Percentiles rank a stretch among this genome's conserved stretches.
These are phyloP conservation scores for Glaciozyma antarctica DNA, from an alignment of 768 basidiomycete genomes.

Conservation along the genomic window DNA sequence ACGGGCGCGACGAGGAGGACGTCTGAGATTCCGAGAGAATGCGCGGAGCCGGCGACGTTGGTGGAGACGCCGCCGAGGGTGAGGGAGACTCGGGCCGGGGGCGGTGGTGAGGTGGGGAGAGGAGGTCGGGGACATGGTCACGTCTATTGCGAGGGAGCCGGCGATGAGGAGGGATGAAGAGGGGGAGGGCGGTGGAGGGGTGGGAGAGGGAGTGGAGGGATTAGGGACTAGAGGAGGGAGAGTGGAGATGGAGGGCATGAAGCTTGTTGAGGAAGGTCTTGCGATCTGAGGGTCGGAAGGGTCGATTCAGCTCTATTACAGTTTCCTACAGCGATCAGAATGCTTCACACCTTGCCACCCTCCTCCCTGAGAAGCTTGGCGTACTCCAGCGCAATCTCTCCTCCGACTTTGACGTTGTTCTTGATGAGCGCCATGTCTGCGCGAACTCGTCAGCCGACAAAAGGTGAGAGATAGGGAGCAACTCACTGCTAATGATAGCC, in stretches of 20 bases:
- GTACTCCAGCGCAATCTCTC: slow-evolving; percentile 68
- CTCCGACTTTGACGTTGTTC: slow-evolving; percentile 77
- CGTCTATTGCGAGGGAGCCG: slow-evolving; percentile 82
- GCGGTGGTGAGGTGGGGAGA: slow-evolving; percentile 54
- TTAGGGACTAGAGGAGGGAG: not conserved
- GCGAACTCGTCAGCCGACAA: not conserved
- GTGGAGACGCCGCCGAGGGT: slow-evolving; percentile 82
- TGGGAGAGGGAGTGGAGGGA: not conserved
- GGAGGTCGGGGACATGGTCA: slow-evolving; percentile 49
- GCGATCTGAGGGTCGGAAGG: not conserved
- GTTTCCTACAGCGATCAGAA: not conserved
- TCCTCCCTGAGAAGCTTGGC: slow-evolving; percentile 45
- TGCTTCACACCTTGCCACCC: slow-evolving; percentile 30
- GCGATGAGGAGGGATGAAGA: slow-evolving; percentile 51
- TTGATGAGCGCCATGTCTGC: slow-evolving; percentile 76
- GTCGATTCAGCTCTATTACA: slow-evolving; percentile 7
- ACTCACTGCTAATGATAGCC: slow-evolving; percentile 63
- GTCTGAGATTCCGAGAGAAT: slow-evolving; percentile 43
- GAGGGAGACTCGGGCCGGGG: slow-evolving; percentile 63
- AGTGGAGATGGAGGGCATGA: no score
- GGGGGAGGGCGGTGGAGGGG: not conserved
- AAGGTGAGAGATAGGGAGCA: not conserved
- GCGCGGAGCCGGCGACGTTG: slow-evolving; percentile 88
- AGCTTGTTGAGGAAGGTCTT: not conserved
- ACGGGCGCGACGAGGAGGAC: slow-evolving; percentile 63